Evolutionary conservation across 345 rosid species (phyloP).

Genomic region (Capsella bursapastoris): DNA sequence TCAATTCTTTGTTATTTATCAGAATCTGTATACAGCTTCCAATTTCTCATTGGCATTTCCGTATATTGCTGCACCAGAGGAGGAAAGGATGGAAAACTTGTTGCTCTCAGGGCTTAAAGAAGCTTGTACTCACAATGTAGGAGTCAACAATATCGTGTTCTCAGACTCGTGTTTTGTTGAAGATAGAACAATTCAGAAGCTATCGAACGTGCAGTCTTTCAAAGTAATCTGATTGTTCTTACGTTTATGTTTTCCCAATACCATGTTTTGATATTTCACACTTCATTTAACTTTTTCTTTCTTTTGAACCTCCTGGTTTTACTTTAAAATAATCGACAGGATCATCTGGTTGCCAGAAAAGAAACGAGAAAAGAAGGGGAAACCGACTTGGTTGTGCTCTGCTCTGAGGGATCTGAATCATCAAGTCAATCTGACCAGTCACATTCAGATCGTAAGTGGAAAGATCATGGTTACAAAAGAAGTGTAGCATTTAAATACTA

Average conservation of each 20-base stretch:
- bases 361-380: constrained; percentile 59
- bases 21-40: constrained; percentile 66
- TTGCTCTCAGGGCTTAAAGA: constrained; percentile 74
- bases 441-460: constrained; percentile 59
- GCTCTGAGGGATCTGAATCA: constrained; percentile 54
- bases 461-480: constrained; percentile 9
- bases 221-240: constrained; percentile 52
- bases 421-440: constrained; percentile 45
- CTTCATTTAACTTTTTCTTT: not conserved
- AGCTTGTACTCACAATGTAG: constrained; percentile 61
- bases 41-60: constrained; percentile 95
- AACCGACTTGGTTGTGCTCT: constrained; percentile 71
- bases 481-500: not conserved
- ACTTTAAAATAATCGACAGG: not conserved
- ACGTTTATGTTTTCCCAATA: not conserved
- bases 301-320: not conserved
- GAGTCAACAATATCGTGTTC: constrained; percentile 58
- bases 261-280: not conserved
- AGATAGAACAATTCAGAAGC: constrained; percentile 64
- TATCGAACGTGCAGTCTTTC: constrained; percentile 59
- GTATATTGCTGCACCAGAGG: constrained; percentile 66
- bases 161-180: constrained; percentile 72
- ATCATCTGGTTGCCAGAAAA: constrained; percentile 53
- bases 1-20: constrained; percentile 34
- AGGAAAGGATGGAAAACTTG: constrained; percentile 70